These are phyloP conservation scores for Populus ilicifolia DNA, from an alignment of 345 rosid genomes.

Conservation along the genomic window DNA sequence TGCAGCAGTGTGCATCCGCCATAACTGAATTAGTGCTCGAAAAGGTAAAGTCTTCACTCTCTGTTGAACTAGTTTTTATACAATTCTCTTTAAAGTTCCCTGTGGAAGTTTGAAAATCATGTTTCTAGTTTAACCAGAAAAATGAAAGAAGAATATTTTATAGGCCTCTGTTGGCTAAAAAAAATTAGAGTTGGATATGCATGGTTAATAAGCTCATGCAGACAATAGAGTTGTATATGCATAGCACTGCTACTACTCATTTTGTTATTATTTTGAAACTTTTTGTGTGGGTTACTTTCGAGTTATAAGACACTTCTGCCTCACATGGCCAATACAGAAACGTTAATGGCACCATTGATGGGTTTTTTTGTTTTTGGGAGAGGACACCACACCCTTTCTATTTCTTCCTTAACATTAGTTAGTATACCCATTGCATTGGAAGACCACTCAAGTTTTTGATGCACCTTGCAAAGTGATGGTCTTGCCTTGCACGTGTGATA, in stretches of 20 bases:
- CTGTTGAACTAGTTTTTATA: neutral
- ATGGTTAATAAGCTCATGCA: neutral
- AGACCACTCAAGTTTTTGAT: neutral
- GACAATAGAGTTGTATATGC: neutral
- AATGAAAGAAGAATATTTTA: neutral
- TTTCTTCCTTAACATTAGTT: neutral
- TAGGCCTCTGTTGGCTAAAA: neutral
- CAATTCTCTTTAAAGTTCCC: neutral
- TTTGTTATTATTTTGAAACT: neutral
- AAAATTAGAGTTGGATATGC: neutral
- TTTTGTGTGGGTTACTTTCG: neutral
- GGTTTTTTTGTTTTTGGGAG: neutral
- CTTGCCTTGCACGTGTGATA: slow-evolving; percentile 5
- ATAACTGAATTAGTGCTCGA: slow-evolving; percentile 59
- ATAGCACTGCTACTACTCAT: neutral
- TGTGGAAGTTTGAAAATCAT: neutral
- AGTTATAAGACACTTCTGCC: neutral
- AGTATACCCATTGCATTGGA: neutral
- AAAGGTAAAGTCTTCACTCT: slow-evolving; percentile 44
- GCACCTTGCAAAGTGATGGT: neutral
- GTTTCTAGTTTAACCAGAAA: neutral
- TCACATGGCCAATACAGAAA: no score
- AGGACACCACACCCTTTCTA: neutral
- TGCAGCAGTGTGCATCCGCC: slow-evolving; percentile 68
- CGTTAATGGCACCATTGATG: neutral